Evolutionary conservation across 2,329 filamentous ascomycete genomes (phyloP).

Genomic region (Alternaria novae-zelandiae): DNA sequence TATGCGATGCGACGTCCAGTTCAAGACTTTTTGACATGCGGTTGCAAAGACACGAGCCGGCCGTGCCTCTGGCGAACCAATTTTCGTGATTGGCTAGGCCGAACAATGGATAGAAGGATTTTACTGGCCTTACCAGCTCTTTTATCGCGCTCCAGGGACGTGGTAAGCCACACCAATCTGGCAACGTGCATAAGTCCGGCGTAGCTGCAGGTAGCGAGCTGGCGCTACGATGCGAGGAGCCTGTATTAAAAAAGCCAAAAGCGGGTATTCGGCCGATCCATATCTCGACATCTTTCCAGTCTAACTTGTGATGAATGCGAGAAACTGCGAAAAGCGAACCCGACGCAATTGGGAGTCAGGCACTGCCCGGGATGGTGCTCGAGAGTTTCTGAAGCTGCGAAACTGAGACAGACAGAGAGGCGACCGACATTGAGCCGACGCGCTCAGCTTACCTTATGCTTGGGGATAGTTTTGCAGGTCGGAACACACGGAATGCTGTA

Average conservation of each 20-base stretch:
- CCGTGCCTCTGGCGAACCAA: conserved; percentile 3
- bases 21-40: neutral
- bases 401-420: neutral
- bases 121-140: conserved; percentile 4
- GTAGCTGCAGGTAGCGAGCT: conserved; percentile 8
- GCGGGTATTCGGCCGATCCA: conserved; percentile 10
- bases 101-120: conserved; percentile 1
- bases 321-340: neutral
- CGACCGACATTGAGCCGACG: conserved; percentile 4
- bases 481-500: neutral
- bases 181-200: conserved; percentile 18
- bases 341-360: neutral
- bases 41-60: neutral
- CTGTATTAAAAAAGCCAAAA: conserved; percentile 12
- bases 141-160: conserved; percentile 1
- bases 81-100: conserved; percentile 2
- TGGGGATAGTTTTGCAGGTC: neutral
- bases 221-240: conserved; percentile 7
- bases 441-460: neutral
- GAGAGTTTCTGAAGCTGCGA: neutral
- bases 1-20: neutral
- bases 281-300: conserved; percentile 1
- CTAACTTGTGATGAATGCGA: neutral
- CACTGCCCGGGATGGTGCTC: neutral
- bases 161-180: conserved; percentile 7